phyloP scores from a whole-genome alignment of 441 rosid genomes.

The Gossypium davidsonii region DNA sequence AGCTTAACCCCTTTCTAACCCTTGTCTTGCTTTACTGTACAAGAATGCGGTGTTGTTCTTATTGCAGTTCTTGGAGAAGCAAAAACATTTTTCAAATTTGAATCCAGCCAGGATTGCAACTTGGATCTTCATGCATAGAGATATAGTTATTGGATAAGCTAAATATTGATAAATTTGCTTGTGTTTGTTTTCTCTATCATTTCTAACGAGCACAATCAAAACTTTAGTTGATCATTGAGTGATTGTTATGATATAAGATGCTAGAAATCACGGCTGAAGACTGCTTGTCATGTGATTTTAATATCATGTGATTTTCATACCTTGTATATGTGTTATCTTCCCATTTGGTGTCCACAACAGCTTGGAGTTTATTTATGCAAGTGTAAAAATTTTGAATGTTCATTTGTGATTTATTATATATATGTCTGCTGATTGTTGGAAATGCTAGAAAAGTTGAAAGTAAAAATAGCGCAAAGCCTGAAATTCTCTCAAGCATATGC shows the following conservation, averaged over 20 bases:
- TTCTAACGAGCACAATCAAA: not conserved
- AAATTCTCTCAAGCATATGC: too few species aligned
- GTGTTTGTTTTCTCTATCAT: not conserved
- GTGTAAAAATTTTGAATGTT: too few species aligned
- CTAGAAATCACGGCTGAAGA: not conserved
- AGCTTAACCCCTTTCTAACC: not conserved
- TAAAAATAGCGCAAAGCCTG: too few species aligned
- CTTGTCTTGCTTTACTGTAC: not conserved
- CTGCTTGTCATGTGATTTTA: not conserved
- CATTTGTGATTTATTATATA: too few species aligned
- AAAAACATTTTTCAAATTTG: not conserved
- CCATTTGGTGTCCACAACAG: not conserved
- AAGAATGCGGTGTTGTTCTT: not conserved
- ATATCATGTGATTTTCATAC: conserved; percentile 4
- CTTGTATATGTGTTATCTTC: not conserved
- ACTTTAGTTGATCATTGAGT: not conserved
- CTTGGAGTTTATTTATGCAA: not conserved
- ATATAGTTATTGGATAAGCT: not conserved
- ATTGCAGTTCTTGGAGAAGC: not conserved
- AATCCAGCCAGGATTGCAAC: not conserved
- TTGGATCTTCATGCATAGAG: not conserved
- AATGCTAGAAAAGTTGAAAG: too few species aligned
- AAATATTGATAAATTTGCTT: not conserved
- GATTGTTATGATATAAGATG: not conserved
- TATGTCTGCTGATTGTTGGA: too few species aligned